Conservation (phyloP, 306 rosid species). For the Myrica gale region DNA sequence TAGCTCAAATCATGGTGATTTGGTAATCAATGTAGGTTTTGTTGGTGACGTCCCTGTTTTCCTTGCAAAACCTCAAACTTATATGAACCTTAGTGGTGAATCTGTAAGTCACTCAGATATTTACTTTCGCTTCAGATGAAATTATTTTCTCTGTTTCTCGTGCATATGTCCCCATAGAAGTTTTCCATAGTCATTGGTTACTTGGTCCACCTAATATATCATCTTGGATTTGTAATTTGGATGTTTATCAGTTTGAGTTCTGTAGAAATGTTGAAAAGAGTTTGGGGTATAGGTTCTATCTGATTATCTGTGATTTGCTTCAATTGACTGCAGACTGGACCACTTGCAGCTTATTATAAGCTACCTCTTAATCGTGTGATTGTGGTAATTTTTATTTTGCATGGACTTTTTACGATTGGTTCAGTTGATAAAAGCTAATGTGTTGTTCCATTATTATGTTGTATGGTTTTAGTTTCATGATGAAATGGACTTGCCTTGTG, state of each 20-base stretch:
- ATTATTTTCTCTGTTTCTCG: background rate
- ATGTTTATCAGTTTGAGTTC: background rate
- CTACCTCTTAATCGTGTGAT: conserved; percentile 90
- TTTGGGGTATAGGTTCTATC: conserved; percentile 23
- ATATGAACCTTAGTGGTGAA: conserved; percentile 95
- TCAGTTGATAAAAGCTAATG: conserved; percentile 8
- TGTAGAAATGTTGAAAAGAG: too few species aligned
- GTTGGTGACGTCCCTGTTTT: conserved; percentile 77
- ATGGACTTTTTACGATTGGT: background rate
- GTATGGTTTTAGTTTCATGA: conserved; percentile 68
- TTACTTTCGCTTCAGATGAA: background rate
- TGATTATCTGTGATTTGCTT: conserved; percentile 14
- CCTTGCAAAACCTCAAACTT: conserved; percentile 94
- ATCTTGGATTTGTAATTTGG: background rate
- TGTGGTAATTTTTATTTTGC: conserved; percentile 52
- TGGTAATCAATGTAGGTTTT: conserved; percentile 47
- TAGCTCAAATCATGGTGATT: conserved; percentile 21
- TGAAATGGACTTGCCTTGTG: conserved; percentile 84
- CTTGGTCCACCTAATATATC: background rate
- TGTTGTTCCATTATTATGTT: conserved; percentile 18
- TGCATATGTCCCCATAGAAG: background rate
- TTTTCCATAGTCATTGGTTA: background rate
- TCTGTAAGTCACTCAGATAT: conserved; percentile 62
- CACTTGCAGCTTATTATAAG: conserved; percentile 92
- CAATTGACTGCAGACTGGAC: conserved; percentile 64